Conservation (phyloP, 2,329 filamentous ascomycete species). For the Plectosphaerella cucumerina region DNA sequence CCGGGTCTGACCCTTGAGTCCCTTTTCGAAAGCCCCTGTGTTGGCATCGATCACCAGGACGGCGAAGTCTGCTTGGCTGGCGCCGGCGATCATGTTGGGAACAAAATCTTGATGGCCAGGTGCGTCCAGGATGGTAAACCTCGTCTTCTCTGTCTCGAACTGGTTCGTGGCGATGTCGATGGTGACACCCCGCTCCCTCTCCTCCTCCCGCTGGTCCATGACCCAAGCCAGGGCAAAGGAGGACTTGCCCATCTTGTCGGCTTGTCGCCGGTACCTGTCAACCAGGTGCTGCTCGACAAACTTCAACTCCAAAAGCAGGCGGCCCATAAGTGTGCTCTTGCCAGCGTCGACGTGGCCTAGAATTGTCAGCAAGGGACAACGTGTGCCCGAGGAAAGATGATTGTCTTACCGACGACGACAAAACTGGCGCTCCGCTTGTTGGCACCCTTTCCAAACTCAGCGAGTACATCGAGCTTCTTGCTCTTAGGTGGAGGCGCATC, state of each 20-base stretch:
- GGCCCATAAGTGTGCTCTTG: conserved; percentile 96
- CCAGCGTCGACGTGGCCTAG: conserved; percentile 93
- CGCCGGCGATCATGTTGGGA: conserved; percentile 97
- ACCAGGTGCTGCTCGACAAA: conserved; percentile 85
- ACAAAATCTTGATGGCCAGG: conserved; percentile 95
- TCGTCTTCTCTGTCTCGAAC: conserved; percentile 83
- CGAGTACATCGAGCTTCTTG: conserved; percentile 81
- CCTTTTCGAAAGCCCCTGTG: conserved; percentile 88
- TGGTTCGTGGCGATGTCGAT: conserved; percentile 95
- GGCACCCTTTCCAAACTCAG: conserved; percentile 71
- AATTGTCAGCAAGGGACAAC: conserved; percentile 7
- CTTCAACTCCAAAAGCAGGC: conserved; percentile 83
- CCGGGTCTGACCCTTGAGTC: conserved; percentile 86
- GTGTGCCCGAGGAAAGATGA: conserved; percentile 20
- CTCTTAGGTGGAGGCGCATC: conserved; percentile 56
- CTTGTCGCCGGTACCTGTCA: conserved; percentile 83
- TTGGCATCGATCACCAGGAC: conserved; percentile 91
- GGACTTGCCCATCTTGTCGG: conserved; percentile 85
- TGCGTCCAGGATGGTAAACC: conserved; percentile 92
- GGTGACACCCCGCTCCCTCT: conserved; percentile 84
- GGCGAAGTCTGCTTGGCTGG: conserved; percentile 92
- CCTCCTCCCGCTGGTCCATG: conserved; percentile 86
- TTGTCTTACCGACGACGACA: conserved; percentile 73
- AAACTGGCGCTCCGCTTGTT: conserved; percentile 83
- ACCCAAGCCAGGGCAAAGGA: conserved; percentile 98